These are phyloP conservation scores for Leccinum incarnatum DNA, from an alignment of 768 basidiomycete species.

Conservation along the genomic window DNA sequence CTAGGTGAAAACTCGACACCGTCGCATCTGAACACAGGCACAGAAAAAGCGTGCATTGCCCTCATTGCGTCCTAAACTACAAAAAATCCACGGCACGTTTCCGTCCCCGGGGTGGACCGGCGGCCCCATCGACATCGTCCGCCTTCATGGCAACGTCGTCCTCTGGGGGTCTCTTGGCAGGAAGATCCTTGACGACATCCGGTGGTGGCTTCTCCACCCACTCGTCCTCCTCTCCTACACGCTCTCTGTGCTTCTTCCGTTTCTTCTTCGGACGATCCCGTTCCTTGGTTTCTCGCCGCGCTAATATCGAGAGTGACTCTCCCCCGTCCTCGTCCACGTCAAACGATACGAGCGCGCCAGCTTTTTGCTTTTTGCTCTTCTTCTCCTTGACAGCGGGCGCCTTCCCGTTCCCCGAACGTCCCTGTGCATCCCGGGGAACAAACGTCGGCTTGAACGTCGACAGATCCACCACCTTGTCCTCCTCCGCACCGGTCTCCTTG, in stretches of 20 bases:
- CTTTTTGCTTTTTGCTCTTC: constrained; percentile 47
- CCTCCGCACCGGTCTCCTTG: background rate
- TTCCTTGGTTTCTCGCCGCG: constrained; percentile 34
- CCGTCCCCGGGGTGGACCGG: constrained; percentile 40
- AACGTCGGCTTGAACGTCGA: constrained; percentile 89
- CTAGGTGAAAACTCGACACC: background rate
- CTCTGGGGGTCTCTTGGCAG: constrained; percentile 12
- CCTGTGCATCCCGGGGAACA: constrained; percentile 47
- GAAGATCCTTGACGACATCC: constrained; percentile 43
- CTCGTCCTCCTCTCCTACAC: constrained; percentile 51
- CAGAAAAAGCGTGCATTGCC: background rate
- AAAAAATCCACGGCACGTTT: constrained; percentile 78
- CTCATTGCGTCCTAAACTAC: constrained; percentile 34
- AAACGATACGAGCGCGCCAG: constrained; percentile 64
- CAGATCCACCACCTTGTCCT: constrained; percentile 43
- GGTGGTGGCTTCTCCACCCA: constrained; percentile 68
- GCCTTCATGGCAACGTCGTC: constrained; percentile 1
- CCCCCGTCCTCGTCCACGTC: constrained; percentile 65
- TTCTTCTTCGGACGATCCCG: constrained; percentile 42
- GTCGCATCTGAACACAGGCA: background rate
- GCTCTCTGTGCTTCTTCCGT: constrained; percentile 37
- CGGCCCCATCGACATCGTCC: constrained; percentile 19
- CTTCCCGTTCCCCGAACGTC: constrained; percentile 43
- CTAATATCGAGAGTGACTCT: constrained; percentile 31
- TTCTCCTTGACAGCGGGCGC: constrained; percentile 45